phyloP scores from a whole-genome alignment of 345 rosid genomes.

The Tarenaya hassleriana region DNA sequence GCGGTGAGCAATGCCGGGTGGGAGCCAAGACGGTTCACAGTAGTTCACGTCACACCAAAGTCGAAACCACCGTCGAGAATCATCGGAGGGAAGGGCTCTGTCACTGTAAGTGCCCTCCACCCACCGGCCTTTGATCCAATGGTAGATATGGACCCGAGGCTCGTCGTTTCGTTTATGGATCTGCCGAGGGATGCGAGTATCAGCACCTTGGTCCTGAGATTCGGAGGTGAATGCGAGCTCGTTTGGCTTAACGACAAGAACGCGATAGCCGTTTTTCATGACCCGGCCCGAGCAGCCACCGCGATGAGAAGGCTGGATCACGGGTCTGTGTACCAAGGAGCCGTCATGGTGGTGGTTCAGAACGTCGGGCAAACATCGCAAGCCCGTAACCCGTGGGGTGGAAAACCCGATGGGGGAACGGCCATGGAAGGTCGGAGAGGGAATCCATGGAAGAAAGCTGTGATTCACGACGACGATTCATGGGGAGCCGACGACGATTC shows the following conservation, averaged over 20 bases:
- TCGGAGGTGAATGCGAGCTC: conserved; percentile 88
- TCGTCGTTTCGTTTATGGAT: conserved; percentile 70
- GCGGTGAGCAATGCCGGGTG: conserved; percentile 57
- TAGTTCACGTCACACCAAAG: not conserved
- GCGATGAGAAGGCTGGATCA: conserved; percentile 97
- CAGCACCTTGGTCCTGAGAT: conserved; percentile 61
- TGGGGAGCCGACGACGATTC: conserved; percentile 58
- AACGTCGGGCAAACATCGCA: conserved; percentile 34
- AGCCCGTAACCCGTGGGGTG: conserved; percentile 57
- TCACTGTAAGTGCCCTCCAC: conserved; percentile 36
- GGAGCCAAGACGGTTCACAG: too few relatives aligned
- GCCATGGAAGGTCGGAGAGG: conserved; percentile 33
- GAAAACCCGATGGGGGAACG: conserved; percentile 15
- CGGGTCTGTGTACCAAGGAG: conserved; percentile 76
- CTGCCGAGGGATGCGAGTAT: conserved; percentile 74
- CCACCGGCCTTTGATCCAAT: conserved; percentile 63
- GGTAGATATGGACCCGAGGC: conserved; percentile 95
- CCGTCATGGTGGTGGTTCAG: conserved; percentile 43
- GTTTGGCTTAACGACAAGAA: conserved; percentile 83
- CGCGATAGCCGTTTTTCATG: conserved; percentile 76
- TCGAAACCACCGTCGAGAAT: conserved; percentile 77
- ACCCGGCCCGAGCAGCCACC: conserved; percentile 94
- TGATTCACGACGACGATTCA: conserved; percentile 55
- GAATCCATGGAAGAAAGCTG: conserved; percentile 88
- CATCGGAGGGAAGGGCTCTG: conserved; percentile 58